Conservation (phyloP, 129 eudicot species). For the Smallanthus sonchifolius region DNA sequence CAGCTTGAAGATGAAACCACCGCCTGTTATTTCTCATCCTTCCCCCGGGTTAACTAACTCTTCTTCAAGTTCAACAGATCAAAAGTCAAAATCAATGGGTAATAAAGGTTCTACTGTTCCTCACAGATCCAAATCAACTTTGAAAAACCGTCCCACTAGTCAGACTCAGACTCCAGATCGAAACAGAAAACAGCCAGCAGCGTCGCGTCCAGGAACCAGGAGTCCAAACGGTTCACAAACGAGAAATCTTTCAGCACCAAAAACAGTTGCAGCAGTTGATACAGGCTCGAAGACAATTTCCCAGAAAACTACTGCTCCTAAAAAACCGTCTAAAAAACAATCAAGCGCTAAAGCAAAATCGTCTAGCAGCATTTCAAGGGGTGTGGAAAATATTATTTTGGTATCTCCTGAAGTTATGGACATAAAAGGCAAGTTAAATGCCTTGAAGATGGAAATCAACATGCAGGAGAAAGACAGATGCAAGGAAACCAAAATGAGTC, state of each 20-base stretch:
- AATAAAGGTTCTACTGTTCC: not conserved
- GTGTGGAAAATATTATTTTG: not conserved
- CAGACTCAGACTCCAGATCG: slow-evolving; percentile 10
- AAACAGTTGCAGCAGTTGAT: slow-evolving; percentile 5
- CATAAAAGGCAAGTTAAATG: slow-evolving; percentile 32
- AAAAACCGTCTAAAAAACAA: not conserved
- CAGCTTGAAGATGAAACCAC: slow-evolving; percentile 27
- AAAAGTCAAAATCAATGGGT: not conserved
- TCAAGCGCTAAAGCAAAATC: slow-evolving; percentile 5
- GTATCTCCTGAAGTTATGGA: slow-evolving; percentile 35
- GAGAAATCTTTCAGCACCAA: not conserved
- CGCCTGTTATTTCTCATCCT: slow-evolving; percentile 18
- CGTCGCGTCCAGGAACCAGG: not conserved
- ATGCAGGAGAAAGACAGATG: slow-evolving; percentile 20
- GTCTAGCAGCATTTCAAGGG: not conserved
- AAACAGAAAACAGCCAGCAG: slow-evolving; percentile 6
- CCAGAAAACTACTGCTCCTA: not conserved
- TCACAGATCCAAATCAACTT: slow-evolving; percentile 15
- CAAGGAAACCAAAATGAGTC: slow-evolving; percentile 2
- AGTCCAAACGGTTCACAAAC: slow-evolving; percentile 12
- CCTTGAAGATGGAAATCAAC: slow-evolving; percentile 29
- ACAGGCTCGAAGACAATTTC: slow-evolving; percentile 12
- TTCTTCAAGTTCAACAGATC: not conserved
- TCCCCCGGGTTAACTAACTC: not conserved
- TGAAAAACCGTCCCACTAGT: slow-evolving; percentile 8